Percentiles rank a stretch among this genome's conserved stretches.
Evolutionary conservation across 257 asterid species (phyloP).

Genomic region (Solanum arcanum): DNA sequence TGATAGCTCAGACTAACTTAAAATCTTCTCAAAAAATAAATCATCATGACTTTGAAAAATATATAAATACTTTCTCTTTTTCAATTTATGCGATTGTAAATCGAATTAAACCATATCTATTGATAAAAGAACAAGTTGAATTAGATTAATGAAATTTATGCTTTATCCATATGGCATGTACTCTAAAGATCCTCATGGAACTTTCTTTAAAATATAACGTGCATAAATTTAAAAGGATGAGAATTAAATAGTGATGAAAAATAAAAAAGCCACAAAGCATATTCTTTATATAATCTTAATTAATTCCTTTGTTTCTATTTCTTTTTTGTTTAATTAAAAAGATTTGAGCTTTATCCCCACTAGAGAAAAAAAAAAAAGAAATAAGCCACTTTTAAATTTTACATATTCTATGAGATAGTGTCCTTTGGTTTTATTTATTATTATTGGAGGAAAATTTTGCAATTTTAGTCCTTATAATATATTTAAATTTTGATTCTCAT

Average conservation of each 20-base stretch:
- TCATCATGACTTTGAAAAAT: not conserved
- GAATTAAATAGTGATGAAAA: not conserved
- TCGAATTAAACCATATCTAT: not conserved
- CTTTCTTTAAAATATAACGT: not conserved
- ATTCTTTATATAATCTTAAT: not conserved
- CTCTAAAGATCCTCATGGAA: not conserved
- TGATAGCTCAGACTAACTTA: not conserved
- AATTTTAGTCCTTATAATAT: not conserved
- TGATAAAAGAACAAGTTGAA: not conserved
- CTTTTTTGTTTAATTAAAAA: not conserved
- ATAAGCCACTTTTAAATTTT: not conserved
- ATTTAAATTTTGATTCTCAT: not conserved
- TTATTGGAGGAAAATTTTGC: not conserved
- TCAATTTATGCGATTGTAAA: fast-evolving
- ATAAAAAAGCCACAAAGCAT: not conserved
- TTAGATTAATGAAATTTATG: not conserved
- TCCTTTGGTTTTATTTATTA: not conserved
- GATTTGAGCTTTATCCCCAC: not conserved
- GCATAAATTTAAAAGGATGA: not conserved
- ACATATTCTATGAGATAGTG: not conserved
- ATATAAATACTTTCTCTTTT: not conserved
- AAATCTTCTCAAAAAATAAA: not conserved
- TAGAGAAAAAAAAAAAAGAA: not conserved
- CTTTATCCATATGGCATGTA: not conserved
- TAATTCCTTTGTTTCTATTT: not conserved